phyloP scores from a whole-genome alignment of 2,329 filamentous ascomycete genomes.

The Xylaria sp. region DNA sequence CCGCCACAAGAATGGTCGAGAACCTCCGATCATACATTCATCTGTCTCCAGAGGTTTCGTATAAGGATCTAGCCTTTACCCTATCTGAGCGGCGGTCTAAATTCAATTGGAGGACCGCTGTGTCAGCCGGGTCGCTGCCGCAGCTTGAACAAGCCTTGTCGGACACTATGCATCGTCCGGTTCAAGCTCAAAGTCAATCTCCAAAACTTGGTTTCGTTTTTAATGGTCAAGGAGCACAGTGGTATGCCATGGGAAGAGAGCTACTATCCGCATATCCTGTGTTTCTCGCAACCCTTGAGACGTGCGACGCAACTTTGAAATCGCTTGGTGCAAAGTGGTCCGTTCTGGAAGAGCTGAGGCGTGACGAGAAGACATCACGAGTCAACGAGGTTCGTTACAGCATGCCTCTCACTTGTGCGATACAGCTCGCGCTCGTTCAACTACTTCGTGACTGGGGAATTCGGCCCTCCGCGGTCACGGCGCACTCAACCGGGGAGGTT shows the following conservation, averaged over 20 bases:
- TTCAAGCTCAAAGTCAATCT: neutral
- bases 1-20: neutral
- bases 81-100: neutral
- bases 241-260: slow-evolving; percentile 41
- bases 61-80: neutral
- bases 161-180: neutral
- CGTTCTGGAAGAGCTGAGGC: slow-evolving; percentile 30
- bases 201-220: slow-evolving; percentile 36
- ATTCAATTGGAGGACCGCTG: neutral
- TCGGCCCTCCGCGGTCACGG: slow-evolving; percentile 36
- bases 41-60: neutral
- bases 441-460: slow-evolving; percentile 40
- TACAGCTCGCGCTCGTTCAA: slow-evolving; percentile 40
- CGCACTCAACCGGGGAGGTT: slow-evolving; percentile 52
- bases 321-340: slow-evolving; percentile 35
- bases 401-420: slow-evolving; percentile 36
- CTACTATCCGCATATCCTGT: slow-evolving; percentile 25
- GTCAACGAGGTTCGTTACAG: slow-evolving; percentile 32
- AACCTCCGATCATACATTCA: neutral
- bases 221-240: slow-evolving; percentile 43
- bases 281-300: slow-evolving; percentile 19
- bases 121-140: neutral
- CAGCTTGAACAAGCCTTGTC: neutral
- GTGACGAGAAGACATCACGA: slow-evolving; percentile 20
- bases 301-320: slow-evolving; percentile 18